Percentiles rank a stretch among this genome's conserved stretches.
Evolutionary conservation across 1,284 basidiomycete species (phyloP).

Genomic region (Fomitopsis palustris): DNA sequence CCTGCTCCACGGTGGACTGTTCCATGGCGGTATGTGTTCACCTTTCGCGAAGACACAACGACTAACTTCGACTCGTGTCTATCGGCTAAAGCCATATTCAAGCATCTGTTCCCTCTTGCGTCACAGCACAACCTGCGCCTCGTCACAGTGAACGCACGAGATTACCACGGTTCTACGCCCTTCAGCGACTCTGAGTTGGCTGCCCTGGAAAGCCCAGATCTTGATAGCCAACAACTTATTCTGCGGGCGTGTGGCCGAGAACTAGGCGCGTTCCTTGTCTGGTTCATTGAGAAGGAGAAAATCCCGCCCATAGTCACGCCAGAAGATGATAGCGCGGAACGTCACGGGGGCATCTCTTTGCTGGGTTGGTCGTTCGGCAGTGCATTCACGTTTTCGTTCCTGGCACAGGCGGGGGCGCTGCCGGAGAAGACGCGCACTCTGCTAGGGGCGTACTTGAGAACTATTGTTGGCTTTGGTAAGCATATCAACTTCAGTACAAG

Average conservation of each 20-base stretch:
- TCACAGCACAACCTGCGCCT: not conserved
- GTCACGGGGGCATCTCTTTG: not conserved
- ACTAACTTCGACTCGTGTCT: not conserved
- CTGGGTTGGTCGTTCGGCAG: conserved; percentile 7
- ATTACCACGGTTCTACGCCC: conserved; percentile 24
- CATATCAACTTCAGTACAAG: not conserved
- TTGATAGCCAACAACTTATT: not conserved
- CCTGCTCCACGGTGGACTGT: not conserved
- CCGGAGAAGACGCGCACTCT: not conserved
- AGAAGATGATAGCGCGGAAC: not conserved
- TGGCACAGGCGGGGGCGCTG: conserved; percentile 4
- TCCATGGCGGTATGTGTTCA: not conserved
- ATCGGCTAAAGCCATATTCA: not conserved
- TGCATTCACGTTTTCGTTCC: not conserved
- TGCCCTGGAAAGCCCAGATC: not conserved
- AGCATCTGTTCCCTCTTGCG: not conserved
- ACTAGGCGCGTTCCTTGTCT: conserved; percentile 1
- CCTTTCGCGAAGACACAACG: not conserved
- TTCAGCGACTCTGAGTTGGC: conserved; percentile 18
- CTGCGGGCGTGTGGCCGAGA: not conserved
- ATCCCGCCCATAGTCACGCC: not conserved
- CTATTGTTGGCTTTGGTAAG: conserved; percentile 2
- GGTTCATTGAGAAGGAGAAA: conserved; percentile 6
- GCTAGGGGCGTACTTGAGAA: not conserved
- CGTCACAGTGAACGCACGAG: conserved; percentile 12